Base-by-base conservation (phyloP, 108 stramenopile species). In the Stephanodiscus minutulus region DNA sequence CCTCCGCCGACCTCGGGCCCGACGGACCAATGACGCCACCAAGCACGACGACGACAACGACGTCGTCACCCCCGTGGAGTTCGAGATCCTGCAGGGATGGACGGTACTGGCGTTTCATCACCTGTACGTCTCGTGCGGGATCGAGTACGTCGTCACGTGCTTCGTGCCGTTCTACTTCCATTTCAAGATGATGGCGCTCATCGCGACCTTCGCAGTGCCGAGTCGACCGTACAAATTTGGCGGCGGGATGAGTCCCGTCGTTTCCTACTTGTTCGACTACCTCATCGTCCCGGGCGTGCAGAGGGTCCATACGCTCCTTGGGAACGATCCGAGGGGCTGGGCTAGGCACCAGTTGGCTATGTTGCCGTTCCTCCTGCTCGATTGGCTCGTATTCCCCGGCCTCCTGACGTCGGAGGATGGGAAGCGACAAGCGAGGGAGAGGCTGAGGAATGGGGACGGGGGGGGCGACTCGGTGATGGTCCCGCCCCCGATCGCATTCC, bases 91-190 rank as follows among this genome's bases (percentile, higher is more conserved):
- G 3, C 70, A 81, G 49, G 79, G 79, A 37, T 84, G 83, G 83
- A 77, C 83, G 18, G 27, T 81, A 13, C 21, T 81, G 1, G 83
- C 83, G 18, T 77, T 79, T 59, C 80, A 84, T 49, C 52, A 71
- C 17, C 53, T 83, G 17, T 83, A 66, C 35, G 64, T 68, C 35
- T 44, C 56, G 1, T 29, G 55, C 2, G 76, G 79, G 12, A 28
- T 82, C 20, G 83, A 81, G 68, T 72, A 58, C 27, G 22, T 64
- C 28, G 63, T 80, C 10, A 8, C 55, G 27, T 72, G 73, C 24
- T n/a, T 84, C 31, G 47, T 82, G 11, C 83, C 83, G 25, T 81
- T 84, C 55, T 84, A 84, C 56, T 82, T 50, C 46, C 70, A 84
- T 53, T 48, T 80, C 15, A 81, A 84, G 41, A 68, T 84, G 76